Evolutionary conservation across 2,329 filamentous ascomycete species (phyloP), one percentile per base, ranked within the genome.

Genomic region (Catunica adiposa): DNA sequence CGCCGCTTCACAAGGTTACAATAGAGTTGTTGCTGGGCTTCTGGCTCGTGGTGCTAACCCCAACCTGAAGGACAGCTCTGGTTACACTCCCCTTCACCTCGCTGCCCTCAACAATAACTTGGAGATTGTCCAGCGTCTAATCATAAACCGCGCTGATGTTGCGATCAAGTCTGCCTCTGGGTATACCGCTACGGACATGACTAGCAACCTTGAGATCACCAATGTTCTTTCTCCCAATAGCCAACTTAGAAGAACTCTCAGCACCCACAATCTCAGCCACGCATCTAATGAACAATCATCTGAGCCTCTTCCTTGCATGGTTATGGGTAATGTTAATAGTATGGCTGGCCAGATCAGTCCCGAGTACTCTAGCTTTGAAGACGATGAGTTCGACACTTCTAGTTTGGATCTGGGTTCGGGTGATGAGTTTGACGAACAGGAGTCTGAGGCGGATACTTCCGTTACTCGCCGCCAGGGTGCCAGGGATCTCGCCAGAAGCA

Each of bases 1-100:
- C 59, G 86, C 85, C 1, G 86, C 82, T 61, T 84, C 84, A 7
- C 70, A 89, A 11, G 86, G 86, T 4, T 77, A 88, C 61, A 78
- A 82, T 60, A 78, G 84, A 50, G 83, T 94, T 60, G 85, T 85
- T 52, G 84, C 84, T 11, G 86, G 82, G 29, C 74, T 94, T 25
- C 71, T 94, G 20, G 84, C 82, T 8, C 78, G 86, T 60, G 85
- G 86, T n/a, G 86, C 86, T 20, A 83, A 84, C 63, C 80, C 83
- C 1, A 82, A 90, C 62, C 71, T 81, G 38, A 77, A 80, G 56
- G 88, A 94, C 65, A 83, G 81, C 60, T 83, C 84, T 52, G 87
- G 87, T 22, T 90, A 87, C 67, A 88, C 86, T 3, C 81, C 88
- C 14, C 76, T 94, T 70, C 86, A 94, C 66, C 78, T 90, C 64